These are phyloP conservation scores for Dactylellina cionopaga DNA, from an alignment of 2,329 filamentous ascomycete species.

Conservation along the genomic window DNA sequence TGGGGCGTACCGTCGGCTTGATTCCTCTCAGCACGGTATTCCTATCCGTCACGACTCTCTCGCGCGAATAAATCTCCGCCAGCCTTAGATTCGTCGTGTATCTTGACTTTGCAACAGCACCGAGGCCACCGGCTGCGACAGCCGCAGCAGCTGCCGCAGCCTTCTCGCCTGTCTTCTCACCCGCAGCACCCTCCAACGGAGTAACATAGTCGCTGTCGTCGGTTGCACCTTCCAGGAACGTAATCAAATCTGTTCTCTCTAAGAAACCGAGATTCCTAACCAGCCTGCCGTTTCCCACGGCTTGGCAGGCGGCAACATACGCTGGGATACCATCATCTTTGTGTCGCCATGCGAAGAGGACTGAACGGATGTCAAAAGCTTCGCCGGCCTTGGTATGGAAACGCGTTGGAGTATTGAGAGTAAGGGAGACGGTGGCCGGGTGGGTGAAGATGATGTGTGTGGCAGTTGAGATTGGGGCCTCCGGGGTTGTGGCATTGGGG, in stretches of 20 bases:
- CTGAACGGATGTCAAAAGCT: conserved; percentile 86
- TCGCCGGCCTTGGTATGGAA: conserved; percentile 80
- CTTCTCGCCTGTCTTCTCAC: conserved; percentile 70
- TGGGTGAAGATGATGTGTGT: conserved; percentile 79
- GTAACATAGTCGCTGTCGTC: conserved; percentile 95
- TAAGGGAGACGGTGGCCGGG: conserved; percentile 70
- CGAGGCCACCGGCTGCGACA: conserved; percentile 27
- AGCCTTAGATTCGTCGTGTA: conserved; percentile 73
- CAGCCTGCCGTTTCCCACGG: conserved; percentile 67
- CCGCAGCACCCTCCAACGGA: conserved; percentile 68
- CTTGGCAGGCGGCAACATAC: conserved; percentile 83
- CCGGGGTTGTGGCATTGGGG: conserved; percentile 69
- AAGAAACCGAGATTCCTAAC: conserved; percentile 92
- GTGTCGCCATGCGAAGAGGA: conserved; percentile 96
- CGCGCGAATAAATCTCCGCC: conserved; percentile 87
- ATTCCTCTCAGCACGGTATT: conserved; percentile 87
- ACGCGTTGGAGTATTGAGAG: conserved; percentile 79
- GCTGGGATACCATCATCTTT: conserved; percentile 88
- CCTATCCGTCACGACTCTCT: conserved; percentile 90
- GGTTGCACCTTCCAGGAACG: conserved; percentile 89
- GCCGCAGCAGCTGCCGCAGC: too few species aligned
- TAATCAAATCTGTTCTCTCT: conserved; percentile 88
- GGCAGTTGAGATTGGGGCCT: conserved; percentile 64
- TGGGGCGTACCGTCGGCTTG: conserved; percentile 77
- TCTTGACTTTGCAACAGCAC: conserved; percentile 40